A percentile compares a stretch with the other conserved stretches of the same genome.
phyloP scores from a whole-genome alignment of 2,329 filamentous ascomycete genomes.

The Fusarium compactum region DNA sequence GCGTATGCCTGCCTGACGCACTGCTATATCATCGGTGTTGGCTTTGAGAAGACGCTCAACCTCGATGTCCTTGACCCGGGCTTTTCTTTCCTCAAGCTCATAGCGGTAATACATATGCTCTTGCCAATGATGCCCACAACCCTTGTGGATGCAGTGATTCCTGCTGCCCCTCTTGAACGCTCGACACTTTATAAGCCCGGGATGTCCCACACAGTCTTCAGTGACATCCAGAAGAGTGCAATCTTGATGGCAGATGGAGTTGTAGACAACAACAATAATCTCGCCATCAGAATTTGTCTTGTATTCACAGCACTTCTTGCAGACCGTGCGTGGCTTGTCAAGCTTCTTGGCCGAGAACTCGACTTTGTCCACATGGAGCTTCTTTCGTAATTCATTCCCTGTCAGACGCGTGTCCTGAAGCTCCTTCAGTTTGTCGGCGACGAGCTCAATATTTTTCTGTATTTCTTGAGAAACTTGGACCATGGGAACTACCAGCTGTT shows the following conservation, averaged over 20 bases:
- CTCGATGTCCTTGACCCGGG: slow-evolving; percentile 12
- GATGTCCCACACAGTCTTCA: background rate
- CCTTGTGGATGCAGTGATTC: background rate
- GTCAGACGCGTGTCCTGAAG: slow-evolving; percentile 1
- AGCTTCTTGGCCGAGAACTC: slow-evolving; percentile 2
- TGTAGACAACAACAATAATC: slow-evolving; percentile 20
- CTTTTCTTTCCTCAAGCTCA: slow-evolving; percentile 1
- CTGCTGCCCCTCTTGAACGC: slow-evolving; percentile 4
- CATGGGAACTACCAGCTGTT: slow-evolving; percentile 32
- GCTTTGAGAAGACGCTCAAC: slow-evolving; percentile 3
- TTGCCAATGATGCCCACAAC: slow-evolving; percentile 20
- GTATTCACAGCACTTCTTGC: slow-evolving; percentile 27
- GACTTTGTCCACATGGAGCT: slow-evolving; percentile 12
- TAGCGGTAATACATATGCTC: slow-evolving; percentile 32
- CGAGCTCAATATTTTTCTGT: slow-evolving; percentile 5
- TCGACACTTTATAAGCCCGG: background rate
- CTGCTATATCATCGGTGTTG: slow-evolving; percentile 7
- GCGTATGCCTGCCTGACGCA: slow-evolving; percentile 8
- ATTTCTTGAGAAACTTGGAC: slow-evolving; percentile 26
- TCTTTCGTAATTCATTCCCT: background rate
- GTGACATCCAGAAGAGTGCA: slow-evolving; percentile 26
- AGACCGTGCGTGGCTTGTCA: slow-evolving; percentile 23
- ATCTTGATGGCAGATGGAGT: slow-evolving; percentile 22
- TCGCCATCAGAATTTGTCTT: slow-evolving; percentile 2
- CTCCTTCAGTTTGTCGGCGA: slow-evolving; percentile 3